Evolutionary conservation across 78 protist species (phyloP).

Genomic region (Dictyostelium intermedium): DNA sequence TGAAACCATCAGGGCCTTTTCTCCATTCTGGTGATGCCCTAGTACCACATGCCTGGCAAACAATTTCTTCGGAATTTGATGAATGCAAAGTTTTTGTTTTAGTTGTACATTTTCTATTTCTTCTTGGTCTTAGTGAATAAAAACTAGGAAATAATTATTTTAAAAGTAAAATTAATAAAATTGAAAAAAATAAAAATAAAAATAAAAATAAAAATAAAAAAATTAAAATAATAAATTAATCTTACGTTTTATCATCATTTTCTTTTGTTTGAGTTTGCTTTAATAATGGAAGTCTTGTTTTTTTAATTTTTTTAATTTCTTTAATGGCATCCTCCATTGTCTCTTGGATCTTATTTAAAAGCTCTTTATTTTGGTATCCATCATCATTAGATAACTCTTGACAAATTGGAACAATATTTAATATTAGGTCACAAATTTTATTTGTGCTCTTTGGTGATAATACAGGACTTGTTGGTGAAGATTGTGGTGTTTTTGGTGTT

Average conservation of each 20-base stretch:
- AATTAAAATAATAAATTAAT: background rate
- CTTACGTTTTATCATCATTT: slow-evolving; percentile 7
- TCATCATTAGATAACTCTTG: background rate
- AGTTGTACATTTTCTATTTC: slow-evolving; percentile 53
- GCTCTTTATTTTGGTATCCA: background rate
- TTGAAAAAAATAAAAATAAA: background rate
- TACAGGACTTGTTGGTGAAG: background rate
- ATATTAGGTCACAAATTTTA: slow-evolving; percentile 1
- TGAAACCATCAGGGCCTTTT: slow-evolving; percentile 27
- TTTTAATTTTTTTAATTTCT: slow-evolving; percentile 51
- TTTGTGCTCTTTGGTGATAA: background rate
- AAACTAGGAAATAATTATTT: background rate
- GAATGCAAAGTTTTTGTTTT: background rate
- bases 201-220: background rate
- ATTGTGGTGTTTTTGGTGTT: background rate
- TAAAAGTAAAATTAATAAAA: background rate
- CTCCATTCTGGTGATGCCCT: slow-evolving; percentile 62
- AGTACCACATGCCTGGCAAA: slow-evolving; percentile 41
- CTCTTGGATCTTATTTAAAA: background rate
- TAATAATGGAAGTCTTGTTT: slow-evolving; percentile 36
- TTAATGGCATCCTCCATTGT: background rate
- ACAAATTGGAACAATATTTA: background rate
- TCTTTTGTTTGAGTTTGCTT: background rate
- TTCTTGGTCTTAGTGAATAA: slow-evolving; percentile 30
- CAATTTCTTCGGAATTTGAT: background rate